Base-by-base conservation (phyloP, 108 stramenopile species). In the Bacterosira constricta region DNA sequence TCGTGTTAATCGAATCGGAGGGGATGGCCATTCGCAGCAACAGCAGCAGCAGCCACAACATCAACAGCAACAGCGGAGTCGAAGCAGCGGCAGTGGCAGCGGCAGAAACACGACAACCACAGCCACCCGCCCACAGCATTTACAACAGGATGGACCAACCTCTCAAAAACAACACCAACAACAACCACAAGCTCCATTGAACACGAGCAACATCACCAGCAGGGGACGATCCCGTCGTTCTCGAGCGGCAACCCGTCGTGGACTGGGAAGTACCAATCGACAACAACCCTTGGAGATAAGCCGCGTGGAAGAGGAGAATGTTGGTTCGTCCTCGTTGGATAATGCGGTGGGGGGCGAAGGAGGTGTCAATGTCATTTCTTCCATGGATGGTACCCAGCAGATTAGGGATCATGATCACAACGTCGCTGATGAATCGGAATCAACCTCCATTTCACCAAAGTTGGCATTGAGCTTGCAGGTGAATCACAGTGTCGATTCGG, bases 261-360 rank as follows among this genome's bases (percentile, higher is more conserved):
- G 53, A 35, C 32, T 35, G 31, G 53, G 53, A 17, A 90, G 88
- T 87, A 38, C 83, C 21, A 59, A 95, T 91, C n/a, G 90, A 91
- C 56, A 69, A 89, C 72, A 92, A 72, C 73, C 89, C 90, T 57
- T 60, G 88, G 1, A 30, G 39, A 51, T 83, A 90, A 52, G 63
- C 58, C 49, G 65, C 71, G 52, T 11, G 37, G 32, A 68, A 82
- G 61, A 58, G 86, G 42, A 84, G 83, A 73, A 58, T 38, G 38
- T 52, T 69, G 23, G 17, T 34, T 34, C 35, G 32, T 54, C 53
- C 12, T 54, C 53, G 2, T 15, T 54, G 27, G 31, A 29, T 15
- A 34, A 4, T 18, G 5, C 46, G 46, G 46, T 32, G 53, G 31
- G 17, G 35, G 29, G 25, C 26, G 27, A 31, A 32, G 53, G 13